These are phyloP conservation scores for Collybia sp. DNA, from an alignment of 768 basidiomycete species.

Conservation along the genomic window DNA sequence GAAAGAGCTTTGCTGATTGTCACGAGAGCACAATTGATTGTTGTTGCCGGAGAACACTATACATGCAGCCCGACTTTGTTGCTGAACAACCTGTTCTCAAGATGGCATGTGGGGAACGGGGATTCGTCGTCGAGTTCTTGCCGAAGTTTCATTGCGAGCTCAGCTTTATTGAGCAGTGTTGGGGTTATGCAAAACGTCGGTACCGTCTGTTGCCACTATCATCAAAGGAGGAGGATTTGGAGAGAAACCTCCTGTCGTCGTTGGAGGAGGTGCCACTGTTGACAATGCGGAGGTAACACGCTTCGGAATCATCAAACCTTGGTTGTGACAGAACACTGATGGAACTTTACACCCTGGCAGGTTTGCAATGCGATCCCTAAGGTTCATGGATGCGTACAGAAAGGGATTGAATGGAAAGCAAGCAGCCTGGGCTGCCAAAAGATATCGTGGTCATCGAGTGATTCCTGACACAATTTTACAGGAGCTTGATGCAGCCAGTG, in stretches of 20 bases:
- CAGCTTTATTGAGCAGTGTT: slow-evolving; percentile 27
- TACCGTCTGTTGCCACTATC: slow-evolving; percentile 16
- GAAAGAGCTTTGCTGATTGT: too few relatives aligned
- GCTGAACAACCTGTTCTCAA: slow-evolving; percentile 10
- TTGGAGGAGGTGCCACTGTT: slow-evolving; percentile 18
- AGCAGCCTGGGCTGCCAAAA: neutral
- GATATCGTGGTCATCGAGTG: neutral
- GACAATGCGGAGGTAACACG: too few relatives aligned
- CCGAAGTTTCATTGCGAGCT: slow-evolving; percentile 27
- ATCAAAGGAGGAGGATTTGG: slow-evolving; percentile 19
- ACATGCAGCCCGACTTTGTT: slow-evolving; percentile 15
- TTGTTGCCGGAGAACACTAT: too few relatives aligned
- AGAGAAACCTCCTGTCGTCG: slow-evolving; percentile 17
- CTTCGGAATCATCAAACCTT: too few relatives aligned
- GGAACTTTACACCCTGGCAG: too few relatives aligned
- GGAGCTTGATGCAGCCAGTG: neutral
- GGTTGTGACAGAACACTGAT: too few relatives aligned
- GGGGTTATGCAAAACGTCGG: slow-evolving; percentile 22
- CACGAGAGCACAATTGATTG: too few relatives aligned
- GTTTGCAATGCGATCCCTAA: too few relatives aligned
- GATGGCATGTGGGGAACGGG: slow-evolving; percentile 1
- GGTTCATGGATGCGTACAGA: too few relatives aligned
- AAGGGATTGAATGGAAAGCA: neutral
- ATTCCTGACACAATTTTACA: neutral
- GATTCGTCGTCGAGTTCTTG: slow-evolving; percentile 13